Percentiles rank a stretch among this genome's conserved stretches.
Evolutionary conservation across 805 yeast genomes (phyloP).

Genomic region (Ogataea neopini): DNA sequence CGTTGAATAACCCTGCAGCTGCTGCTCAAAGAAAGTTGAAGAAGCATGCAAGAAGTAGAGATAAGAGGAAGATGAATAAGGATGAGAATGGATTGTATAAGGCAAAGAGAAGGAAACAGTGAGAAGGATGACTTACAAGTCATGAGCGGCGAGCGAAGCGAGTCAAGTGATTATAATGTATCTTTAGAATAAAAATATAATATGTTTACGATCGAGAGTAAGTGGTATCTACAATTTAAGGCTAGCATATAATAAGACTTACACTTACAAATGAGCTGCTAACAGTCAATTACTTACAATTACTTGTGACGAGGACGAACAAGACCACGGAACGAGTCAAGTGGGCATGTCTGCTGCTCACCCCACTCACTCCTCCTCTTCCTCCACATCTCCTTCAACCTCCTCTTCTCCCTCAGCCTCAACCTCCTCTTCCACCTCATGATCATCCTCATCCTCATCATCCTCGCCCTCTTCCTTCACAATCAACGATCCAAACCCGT

Average conservation of each 20-base stretch:
- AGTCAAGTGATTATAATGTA: not conserved
- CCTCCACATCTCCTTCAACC: not conserved
- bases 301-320: not conserved
- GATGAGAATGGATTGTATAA: constrained; percentile 79
- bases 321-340: too few species aligned
- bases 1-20: constrained; percentile 74
- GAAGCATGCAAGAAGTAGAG: constrained; percentile 74
- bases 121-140: not conserved
- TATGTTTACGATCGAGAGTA: too few species aligned
- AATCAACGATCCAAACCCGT: constrained; percentile 4
- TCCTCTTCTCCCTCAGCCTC: constrained; percentile 10
- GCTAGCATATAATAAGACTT: not conserved
- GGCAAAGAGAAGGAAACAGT: constrained; percentile 51
- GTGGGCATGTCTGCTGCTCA: too few species aligned
- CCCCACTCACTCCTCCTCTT: not conserved
- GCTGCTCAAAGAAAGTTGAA: constrained; percentile 77
- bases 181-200: not conserved
- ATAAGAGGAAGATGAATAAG: constrained; percentile 70
- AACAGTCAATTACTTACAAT: too few species aligned
- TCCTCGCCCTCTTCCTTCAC: constrained; percentile 14
- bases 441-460: constrained; percentile 19
- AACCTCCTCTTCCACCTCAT: constrained; percentile 14
- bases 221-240: too few species aligned
- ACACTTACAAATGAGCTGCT: too few species aligned
- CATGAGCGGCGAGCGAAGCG: not conserved